Conservation (phyloP, 257 asterid genomes). For the Thymus mandschuricus region DNA sequence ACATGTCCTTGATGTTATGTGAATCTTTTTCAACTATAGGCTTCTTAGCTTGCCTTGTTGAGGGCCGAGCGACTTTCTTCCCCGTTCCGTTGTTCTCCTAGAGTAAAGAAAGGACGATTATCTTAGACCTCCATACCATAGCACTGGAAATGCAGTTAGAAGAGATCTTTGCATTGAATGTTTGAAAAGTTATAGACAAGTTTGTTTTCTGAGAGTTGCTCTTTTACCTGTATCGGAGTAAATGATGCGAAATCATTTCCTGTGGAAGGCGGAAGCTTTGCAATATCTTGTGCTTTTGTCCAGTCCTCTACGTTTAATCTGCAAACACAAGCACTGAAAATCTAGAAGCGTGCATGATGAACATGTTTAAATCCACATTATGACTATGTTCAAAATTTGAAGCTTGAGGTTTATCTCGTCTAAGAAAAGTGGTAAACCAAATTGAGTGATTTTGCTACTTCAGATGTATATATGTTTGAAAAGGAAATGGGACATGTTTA, state of each 20-base stretch:
- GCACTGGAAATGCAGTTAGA: slow-evolving; percentile 4
- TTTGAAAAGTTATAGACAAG: neutral
- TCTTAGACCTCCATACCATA: neutral
- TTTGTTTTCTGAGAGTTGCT: neutral
- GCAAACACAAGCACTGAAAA: slow-evolving; percentile 35
- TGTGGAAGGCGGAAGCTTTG: slow-evolving; percentile 40
- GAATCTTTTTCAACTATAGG: slow-evolving; percentile 78
- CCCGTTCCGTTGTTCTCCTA: slow-evolving; percentile 61
- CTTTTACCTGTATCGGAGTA: slow-evolving; percentile 57
- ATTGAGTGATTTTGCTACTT: neutral
- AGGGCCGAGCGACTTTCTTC: slow-evolving; percentile 40
- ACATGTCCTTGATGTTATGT: slow-evolving; percentile 90
- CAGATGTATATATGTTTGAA: neutral
- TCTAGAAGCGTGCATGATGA: neutral
- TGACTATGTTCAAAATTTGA: neutral
- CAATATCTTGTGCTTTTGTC: slow-evolving; percentile 37
- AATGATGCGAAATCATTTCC: slow-evolving; percentile 48
- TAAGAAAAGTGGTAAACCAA: no score
- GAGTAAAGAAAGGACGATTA: neutral
- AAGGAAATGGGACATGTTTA: neutral
- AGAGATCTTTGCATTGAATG: slow-evolving; percentile 13
- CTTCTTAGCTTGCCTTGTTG: slow-evolving; percentile 66
- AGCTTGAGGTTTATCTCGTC: neutral
- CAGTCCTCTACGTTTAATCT: slow-evolving; percentile 62
- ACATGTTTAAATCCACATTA: neutral